Conservation (phyloP, 2,329 filamentous ascomycete genomes). For the Fusarium nanum region DNA sequence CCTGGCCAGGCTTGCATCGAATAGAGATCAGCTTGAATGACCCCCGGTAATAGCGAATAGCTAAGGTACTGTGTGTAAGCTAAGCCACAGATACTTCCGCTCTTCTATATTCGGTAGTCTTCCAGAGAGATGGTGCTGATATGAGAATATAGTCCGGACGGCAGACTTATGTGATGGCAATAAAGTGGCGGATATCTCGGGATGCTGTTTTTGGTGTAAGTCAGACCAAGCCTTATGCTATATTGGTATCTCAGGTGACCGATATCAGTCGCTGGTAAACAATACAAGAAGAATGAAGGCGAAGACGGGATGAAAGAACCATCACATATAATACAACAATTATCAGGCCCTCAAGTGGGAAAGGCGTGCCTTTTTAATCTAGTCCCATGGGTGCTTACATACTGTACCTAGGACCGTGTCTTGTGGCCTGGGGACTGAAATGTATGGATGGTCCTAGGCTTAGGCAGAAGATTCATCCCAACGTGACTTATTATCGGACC, state of each 20-base stretch:
- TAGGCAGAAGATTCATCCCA: constrained; percentile 33
- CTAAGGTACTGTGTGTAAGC: constrained; percentile 13
- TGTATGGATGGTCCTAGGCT: constrained; percentile 14
- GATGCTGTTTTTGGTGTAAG: constrained; percentile 26
- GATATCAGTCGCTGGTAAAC: constrained; percentile 23
- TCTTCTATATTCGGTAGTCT: constrained; percentile 27
- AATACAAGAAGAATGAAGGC: constrained; percentile 5
- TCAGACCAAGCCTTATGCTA: constrained; percentile 16
- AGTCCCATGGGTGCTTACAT: constrained; percentile 23
- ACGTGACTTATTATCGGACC: constrained; percentile 33
- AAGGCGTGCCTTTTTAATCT: constrained; percentile 27
- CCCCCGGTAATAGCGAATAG: not conserved
- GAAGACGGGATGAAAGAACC: constrained; percentile 20
- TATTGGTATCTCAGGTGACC: constrained; percentile 36
- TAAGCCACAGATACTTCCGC: constrained; percentile 1
- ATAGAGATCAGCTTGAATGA: constrained; percentile 33
- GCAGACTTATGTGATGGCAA: not conserved
- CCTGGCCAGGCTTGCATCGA: constrained; percentile 38
- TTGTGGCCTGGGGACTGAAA: not conserved
- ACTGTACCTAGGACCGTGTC: constrained; percentile 19
- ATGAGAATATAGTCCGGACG: constrained; percentile 22
- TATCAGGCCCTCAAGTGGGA: constrained; percentile 12
- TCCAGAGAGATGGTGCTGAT: constrained; percentile 25
- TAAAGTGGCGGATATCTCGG: constrained; percentile 25
- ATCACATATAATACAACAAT: constrained; percentile 26